Evolutionary conservation across 2,329 filamentous ascomycete genomes (phyloP), one percentile per base, ranked within the genome.

Genomic region (Aschersonia sp.): DNA sequence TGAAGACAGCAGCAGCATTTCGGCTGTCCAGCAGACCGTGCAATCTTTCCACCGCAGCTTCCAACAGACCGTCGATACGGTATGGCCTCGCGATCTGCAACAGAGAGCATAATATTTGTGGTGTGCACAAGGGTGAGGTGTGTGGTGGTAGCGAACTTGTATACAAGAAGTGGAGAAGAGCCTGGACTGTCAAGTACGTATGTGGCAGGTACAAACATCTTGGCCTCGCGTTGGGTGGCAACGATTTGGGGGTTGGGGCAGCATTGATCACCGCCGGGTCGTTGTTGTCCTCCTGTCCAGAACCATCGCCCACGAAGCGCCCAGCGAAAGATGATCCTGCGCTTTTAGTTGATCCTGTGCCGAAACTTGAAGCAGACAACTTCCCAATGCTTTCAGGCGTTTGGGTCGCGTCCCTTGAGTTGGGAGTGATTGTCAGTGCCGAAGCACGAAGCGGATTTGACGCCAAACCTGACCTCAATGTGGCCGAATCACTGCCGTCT

Each of bases 1-100:
- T 98, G 71, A 98, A 98, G 0, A 98, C 89, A 5, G 92, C 92
- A 0, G 92, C 92, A 0, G 92, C 90, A 55, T 97, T 98, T 44
- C 90, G 78, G 44, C 87, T 92, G 62, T 98, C 92, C 4, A 98
- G 77, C 1, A 94, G 77, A 32, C 85, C 76, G 58, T 98, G 92
- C 0, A 98, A 73, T 6, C 90, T 79, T 63, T 97, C 88, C 8
- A 97, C 87, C 2, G 94, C 87, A 0, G 87, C 87, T 66, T 98
- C 92, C 1, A 97, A 71, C 2, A 98, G 74, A 0, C 92, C 92
- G 56, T 97, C 89, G 44, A 98, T 77, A 53, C 88, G 85, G 62
- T 98, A 98, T 0, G 92, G 90, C 5, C 92, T 81, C 0, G 92
- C 86, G 48, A 98, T 81, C 62, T 98, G 92, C 6, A 98, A 75